Base-by-base conservation (phyloP, 495 filamentous ascomycete genomes). In the Diplogelasinospora grovesii region DNA sequence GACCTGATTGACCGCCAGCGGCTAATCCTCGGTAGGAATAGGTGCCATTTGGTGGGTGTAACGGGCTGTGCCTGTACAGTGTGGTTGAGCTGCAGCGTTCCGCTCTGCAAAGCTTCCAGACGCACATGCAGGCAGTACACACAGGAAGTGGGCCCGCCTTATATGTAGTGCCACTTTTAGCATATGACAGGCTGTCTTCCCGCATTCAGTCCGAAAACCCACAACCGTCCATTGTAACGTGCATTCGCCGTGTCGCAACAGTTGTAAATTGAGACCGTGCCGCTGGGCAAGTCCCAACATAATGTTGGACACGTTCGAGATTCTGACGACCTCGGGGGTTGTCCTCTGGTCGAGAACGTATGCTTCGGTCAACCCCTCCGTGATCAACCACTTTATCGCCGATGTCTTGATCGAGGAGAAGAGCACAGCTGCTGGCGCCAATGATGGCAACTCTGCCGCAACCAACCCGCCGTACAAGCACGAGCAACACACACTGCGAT, bases 231-330 rank as follows among this genome's bases (percentile, higher is more conserved):
- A 21, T 13, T 38, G 21, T 13, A 23, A 26, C n/a, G 23, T 18
- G 11, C 25, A 22, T 21, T 21, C 7, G 13, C n/a, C 26, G 9
- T 7, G n/a, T 14, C 18, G 8, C 25, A 19, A n/a, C n/a, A n/a
- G n/a, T n/a, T n/a, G n/a, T n/a, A n/a, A n/a, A n/a, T n/a, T n/a
- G 36, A 27, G 22, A n/a, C 7, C 22, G 10, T 30, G 14, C 8
- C 15, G 10, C 35, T 38, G 16, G 24, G 2, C 16, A 28, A 7
- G 14, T 6, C 21, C 28, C 45, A 64, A 50, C 21, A n/a, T n/a
- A n/a, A 96, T 96, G 89, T 68, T 98, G 62, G 92, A 98, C 63
- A 80, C 83, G 13, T 97, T 98, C 56, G 92, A 98, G 63, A 90
- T 98, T 41, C 60, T 98, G 16, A 94, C 87, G 39, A 94, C 89